These are phyloP conservation scores for Talaromyces sp. DNA, from an alignment of 2,329 filamentous ascomycete species.

Conservation along the genomic window DNA sequence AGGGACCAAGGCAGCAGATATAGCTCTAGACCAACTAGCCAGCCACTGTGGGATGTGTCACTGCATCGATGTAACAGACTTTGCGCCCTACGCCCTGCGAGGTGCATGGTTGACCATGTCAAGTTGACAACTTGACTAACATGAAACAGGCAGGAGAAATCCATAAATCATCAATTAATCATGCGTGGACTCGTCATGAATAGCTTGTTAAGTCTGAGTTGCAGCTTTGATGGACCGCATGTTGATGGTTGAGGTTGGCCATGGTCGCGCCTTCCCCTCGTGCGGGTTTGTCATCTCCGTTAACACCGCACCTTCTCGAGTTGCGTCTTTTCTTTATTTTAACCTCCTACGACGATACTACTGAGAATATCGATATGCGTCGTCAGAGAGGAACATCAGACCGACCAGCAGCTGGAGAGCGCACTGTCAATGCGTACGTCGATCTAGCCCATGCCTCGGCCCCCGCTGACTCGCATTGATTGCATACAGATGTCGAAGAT, in stretches of 20 bases:
- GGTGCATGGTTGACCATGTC: not conserved
- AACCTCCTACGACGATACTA: too few relatives aligned
- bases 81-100: not conserved
- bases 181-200: too few relatives aligned
- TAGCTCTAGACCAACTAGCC: too few relatives aligned
- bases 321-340: too few relatives aligned
- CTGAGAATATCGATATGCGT: not conserved
- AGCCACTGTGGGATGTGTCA: not conserved
- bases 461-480: not conserved
- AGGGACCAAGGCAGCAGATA: not conserved
- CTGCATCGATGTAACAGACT: not conserved
- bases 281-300: too few relatives aligned
- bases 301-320: too few relatives aligned
- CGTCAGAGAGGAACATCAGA: not conserved
- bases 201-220: too few relatives aligned
- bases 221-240: too few relatives aligned
- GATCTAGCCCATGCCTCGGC: not conserved
- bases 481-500: slow-evolving; percentile 7
- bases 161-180: too few relatives aligned
- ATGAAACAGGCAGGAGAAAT: not conserved
- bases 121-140: not conserved
- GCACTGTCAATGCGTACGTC: slow-evolving; percentile 4
- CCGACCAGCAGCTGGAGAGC: not conserved
- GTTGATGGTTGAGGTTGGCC: too few relatives aligned
- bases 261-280: too few relatives aligned